phyloP scores from a whole-genome alignment of 345 rosid genomes.

The Citrus medica region DNA sequence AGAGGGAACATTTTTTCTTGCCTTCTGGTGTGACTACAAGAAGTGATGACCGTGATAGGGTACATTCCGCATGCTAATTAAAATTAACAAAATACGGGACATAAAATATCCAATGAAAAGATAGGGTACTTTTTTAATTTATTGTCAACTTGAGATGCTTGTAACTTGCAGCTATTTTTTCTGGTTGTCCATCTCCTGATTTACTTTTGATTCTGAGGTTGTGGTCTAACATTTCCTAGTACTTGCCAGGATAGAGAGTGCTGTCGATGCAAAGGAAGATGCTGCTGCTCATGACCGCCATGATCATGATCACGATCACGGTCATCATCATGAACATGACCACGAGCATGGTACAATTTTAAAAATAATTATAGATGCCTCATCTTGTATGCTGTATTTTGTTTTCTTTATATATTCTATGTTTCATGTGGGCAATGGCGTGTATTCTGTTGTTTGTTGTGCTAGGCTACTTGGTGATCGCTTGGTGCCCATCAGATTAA shows the following conservation, averaged over 20 bases:
- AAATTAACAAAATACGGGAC: background rate
- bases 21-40: background rate
- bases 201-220: background rate
- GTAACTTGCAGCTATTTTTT: background rate
- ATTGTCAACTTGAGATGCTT: background rate
- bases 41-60: background rate
- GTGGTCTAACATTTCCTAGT: constrained; percentile 11
- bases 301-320: constrained; percentile 22
- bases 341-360: constrained; percentile 55
- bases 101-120: background rate
- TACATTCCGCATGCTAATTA: background rate
- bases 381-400: background rate
- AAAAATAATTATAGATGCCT: background rate
- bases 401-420: background rate
- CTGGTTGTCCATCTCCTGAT: background rate
- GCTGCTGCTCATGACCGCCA: constrained; percentile 46
- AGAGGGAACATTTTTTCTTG: too few relatives aligned
- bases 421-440: background rate
- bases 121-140: background rate
- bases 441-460: background rate
- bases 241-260: constrained; percentile 73
- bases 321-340: constrained; percentile 26
- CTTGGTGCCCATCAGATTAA: background rate
- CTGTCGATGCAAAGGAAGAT: constrained; percentile 56
- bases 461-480: background rate